Percentiles rank a stretch among this genome's conserved stretches.
These are phyloP conservation scores for Purpureocillium lavendulum DNA, from an alignment of 2,329 filamentous ascomycete species.

Conservation along the genomic window DNA sequence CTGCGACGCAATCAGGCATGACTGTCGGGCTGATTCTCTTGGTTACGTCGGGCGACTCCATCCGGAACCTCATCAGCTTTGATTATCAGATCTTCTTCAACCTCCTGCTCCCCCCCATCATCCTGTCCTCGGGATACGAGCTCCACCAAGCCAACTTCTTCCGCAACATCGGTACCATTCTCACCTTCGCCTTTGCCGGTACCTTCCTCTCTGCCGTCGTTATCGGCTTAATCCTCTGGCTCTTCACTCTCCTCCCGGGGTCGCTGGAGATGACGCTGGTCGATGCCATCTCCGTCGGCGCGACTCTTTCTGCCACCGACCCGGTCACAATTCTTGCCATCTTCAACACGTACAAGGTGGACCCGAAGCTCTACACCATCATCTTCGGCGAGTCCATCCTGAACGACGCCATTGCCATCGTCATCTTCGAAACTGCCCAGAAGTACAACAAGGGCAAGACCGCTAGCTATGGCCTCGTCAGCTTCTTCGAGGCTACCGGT, in stretches of 20 bases:
- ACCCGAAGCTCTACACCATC: conserved; percentile 95
- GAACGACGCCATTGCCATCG: conserved; percentile 97
- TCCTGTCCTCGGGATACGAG: conserved; percentile 94
- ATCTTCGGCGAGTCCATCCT: conserved; percentile 98
- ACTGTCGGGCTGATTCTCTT: conserved; percentile 84
- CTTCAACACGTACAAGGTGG: conserved; percentile 98
- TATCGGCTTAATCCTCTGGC: conserved; percentile 76
- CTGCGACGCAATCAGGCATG: conserved; percentile 58
- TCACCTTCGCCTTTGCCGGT: conserved; percentile 95
- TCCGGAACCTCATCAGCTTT: conserved; percentile 88
- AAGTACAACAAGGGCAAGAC: conserved; percentile 73
- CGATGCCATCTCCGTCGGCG: conserved; percentile 92
- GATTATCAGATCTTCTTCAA: conserved; percentile 99
- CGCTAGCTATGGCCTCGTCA: conserved; percentile 67
- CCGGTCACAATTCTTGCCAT: conserved; percentile 97
- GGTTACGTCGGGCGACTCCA: conserved; percentile 70
- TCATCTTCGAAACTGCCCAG: conserved; percentile 95
- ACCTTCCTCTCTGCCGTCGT: conserved; percentile 97
- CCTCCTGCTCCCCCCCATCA: conserved; percentile 94
- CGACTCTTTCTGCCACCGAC: conserved; percentile 92
- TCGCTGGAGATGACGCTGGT: conserved; percentile 83
- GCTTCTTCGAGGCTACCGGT: conserved; percentile 83
- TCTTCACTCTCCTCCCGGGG: conserved; percentile 82
- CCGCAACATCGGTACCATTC: conserved; percentile 91
- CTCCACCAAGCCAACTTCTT: conserved; percentile 99